Evolutionary conservation across 2,329 filamentous ascomycete species (phyloP).

Genomic region (Ophiosphaerella korrae): DNA sequence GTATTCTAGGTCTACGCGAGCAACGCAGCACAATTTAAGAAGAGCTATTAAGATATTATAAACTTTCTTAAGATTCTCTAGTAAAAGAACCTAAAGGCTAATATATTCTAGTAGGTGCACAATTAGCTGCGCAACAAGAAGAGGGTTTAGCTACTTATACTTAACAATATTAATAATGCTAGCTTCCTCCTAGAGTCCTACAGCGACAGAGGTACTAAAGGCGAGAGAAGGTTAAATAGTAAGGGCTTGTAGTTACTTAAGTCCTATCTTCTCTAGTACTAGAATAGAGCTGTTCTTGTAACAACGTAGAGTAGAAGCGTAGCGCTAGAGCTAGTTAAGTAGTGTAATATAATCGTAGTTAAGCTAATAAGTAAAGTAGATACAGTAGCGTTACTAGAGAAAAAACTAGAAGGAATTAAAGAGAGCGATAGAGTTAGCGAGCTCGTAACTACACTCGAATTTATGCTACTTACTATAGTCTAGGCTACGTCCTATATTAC

Average conservation of each 20-base stretch:
- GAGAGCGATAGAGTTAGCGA: background rate
- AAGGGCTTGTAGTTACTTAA: background rate
- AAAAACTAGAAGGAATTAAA: conserved; percentile 6
- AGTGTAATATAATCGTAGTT: conserved; percentile 10
- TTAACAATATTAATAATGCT: conserved; percentile 26
- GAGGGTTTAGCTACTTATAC: conserved; percentile 19
- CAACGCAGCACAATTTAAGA: conserved; percentile 12
- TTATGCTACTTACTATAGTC: too few relatives aligned
- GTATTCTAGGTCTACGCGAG: conserved; percentile 14
- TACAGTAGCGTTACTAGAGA: conserved; percentile 11
- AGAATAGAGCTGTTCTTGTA: conserved; percentile 14
- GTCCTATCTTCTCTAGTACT: conserved; percentile 10
- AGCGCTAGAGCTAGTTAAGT: conserved; percentile 13
- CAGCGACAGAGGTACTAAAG: background rate
- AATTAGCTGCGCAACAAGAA: conserved; percentile 8
- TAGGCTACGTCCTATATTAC: conserved; percentile 17
- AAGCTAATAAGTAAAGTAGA: conserved; percentile 12
- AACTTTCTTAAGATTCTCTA: conserved; percentile 13
- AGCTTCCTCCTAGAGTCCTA: conserved; percentile 3
- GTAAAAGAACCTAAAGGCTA: conserved; percentile 9
- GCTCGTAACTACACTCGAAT: conserved; percentile 7
- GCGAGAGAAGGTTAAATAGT: too few relatives aligned
- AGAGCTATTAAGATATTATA: conserved; percentile 19
- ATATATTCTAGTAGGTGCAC: conserved; percentile 20
- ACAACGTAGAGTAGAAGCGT: conserved; percentile 12